Evolutionary conservation across 1,284 basidiomycete genomes (phyloP), one percentile per base, ranked within the genome.

Genomic region (Apiotrichum akiyoshidainum): DNA sequence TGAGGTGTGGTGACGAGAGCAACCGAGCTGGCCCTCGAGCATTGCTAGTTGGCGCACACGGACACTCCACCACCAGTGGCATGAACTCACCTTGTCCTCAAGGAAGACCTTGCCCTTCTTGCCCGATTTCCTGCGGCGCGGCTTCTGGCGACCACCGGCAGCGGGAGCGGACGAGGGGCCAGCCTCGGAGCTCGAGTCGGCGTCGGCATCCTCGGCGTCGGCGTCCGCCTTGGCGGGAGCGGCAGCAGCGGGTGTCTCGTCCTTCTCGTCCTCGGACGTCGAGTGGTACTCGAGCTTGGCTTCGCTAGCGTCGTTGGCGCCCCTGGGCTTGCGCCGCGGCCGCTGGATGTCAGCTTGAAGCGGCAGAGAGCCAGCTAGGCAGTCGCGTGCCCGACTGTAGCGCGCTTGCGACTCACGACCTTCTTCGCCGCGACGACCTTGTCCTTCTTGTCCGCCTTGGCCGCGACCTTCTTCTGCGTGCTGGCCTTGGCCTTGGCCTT

Each of bases 91-190:
- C 65, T 74, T 74, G 59, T 72, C 72, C 54, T 76, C 74, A 11
- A 76, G 58, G 61, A 76, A 76, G 41, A 70, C 68, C 60, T 76
- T 76, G 46, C 74, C 74, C 61, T 76, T 76, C 65, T 76, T 76
- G 10, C 50, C 12, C 70, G 47, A 11, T 17, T 69, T 71, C 7
- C 71, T 46, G 40, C 41, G 49, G 39, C 19, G 46, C 48, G 44
- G 54, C 52, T 54, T 61, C 46, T 37, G 19, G 9, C 33, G n/a
- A 7, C 4, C 14, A 7, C 49, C 39, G 9, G 26, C 34, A 12
- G 46, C 16, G 1, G 19, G 17, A 13, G 5, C 34, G 39, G 21
- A 8, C 5, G 45, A 10, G n/a, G 53, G 22, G 34, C n/a, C 37
- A 14, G 44, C 37, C 16, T 22, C 22, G 14, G 52, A 22, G 41